Percentiles rank a stretch among this genome's conserved stretches.
Evolutionary conservation across 2,329 filamentous ascomycete genomes (phyloP).

Genomic region (Neophaeococcomyces aloes): DNA sequence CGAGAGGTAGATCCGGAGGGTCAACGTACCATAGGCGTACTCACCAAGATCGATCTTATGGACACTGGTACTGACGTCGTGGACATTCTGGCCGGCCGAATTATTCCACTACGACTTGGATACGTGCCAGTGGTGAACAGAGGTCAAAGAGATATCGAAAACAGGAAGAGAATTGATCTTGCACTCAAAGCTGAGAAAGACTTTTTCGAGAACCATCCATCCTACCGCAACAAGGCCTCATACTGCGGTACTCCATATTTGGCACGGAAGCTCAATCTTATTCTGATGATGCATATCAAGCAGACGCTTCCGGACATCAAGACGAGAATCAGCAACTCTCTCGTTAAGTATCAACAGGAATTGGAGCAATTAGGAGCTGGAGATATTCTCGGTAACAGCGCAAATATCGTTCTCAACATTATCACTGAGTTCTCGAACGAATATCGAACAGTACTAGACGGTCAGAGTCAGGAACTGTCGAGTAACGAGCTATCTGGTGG

Average conservation of each 20-base stretch:
- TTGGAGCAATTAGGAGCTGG: conserved; percentile 67
- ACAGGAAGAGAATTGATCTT: conserved; percentile 85
- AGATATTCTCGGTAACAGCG: conserved; percentile 79
- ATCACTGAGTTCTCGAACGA: conserved; percentile 98
- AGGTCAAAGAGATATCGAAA: conserved; percentile 96
- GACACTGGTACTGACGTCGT: conserved; percentile 97
- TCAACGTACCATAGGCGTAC: conserved; percentile 92
- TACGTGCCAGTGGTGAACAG: conserved; percentile 98
- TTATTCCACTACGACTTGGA: conserved; percentile 86
- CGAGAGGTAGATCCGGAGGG: conserved; percentile 95
- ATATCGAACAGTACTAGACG: conserved; percentile 90
- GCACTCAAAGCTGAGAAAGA: conserved; percentile 89
- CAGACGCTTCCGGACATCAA: conserved; percentile 98
- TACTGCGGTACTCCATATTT: conserved; percentile 98
- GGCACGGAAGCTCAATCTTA: conserved; percentile 91
- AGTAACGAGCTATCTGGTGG: conserved; percentile 90
- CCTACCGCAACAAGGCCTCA: conserved; percentile 94
- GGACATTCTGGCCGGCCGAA: conserved; percentile 92
- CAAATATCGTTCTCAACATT: conserved; percentile 95
- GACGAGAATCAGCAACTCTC: conserved; percentile 81
- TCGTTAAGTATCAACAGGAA: conserved; percentile 83
- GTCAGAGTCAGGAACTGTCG: conserved; percentile 92
- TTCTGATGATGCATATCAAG: conserved; percentile 99
- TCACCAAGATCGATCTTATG: conserved; percentile 99
- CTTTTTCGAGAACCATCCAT: conserved; percentile 98